Conservation (phyloP, 495 filamentous ascomycete species). For the Daldinia vernicosa region DNA sequence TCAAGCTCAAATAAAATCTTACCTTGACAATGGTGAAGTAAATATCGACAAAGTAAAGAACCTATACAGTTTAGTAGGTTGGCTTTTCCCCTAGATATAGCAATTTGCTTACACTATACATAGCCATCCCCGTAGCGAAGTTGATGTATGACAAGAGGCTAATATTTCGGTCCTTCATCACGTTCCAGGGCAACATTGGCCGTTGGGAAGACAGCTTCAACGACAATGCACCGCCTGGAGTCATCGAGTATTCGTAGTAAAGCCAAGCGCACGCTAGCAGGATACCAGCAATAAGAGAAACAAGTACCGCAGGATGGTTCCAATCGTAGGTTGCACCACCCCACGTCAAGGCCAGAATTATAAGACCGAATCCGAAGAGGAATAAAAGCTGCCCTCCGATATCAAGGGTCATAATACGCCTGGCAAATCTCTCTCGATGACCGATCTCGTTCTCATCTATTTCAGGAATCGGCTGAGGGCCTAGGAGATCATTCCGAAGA, state of each 20-base stretch:
- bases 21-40: constrained; percentile 65
- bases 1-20: neutral
- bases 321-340: constrained; percentile 65
- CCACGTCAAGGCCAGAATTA: constrained; percentile 68
- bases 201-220: constrained; percentile 57
- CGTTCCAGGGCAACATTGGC: constrained; percentile 65
- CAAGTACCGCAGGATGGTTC: constrained; percentile 59
- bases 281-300: constrained; percentile 60
- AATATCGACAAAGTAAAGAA: constrained; percentile 69
- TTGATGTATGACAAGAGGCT: constrained; percentile 62
- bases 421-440: constrained; percentile 34
- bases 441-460: constrained; percentile 33
- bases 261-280: constrained; percentile 59
- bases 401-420: constrained; percentile 62
- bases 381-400: constrained; percentile 64
- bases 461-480: constrained; percentile 48
- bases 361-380: constrained; percentile 65
- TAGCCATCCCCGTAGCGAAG: constrained; percentile 61
- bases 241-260: constrained; percentile 64
- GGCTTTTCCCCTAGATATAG: constrained; percentile 20
- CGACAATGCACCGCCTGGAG: constrained; percentile 54
- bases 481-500: constrained; percentile 51
- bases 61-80: constrained; percentile 41
- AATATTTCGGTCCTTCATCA: constrained; percentile 61
- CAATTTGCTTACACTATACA: constrained; percentile 49